A percentile compares a stretch with the other conserved stretches of the same genome.
phyloP scores from a whole-genome alignment of 2,329 filamentous ascomycete genomes.

The Leptographium wingfieldii region DNA sequence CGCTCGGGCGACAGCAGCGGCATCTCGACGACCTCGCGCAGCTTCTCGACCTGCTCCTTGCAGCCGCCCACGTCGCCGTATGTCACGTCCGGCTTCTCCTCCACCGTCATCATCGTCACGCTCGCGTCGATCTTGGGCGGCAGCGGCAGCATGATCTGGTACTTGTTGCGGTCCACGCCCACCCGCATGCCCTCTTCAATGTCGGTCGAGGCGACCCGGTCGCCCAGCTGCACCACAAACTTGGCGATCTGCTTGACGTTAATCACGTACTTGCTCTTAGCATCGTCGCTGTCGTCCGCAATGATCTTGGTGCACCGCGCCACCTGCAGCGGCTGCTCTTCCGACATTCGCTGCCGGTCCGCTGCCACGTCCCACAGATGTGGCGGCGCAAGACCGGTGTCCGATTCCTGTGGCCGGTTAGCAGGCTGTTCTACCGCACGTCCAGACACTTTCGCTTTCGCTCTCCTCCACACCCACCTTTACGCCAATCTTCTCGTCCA shows the following conservation, averaged over 20 bases:
- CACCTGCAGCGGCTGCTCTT: slow-evolving; percentile 95
- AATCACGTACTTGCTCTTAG: slow-evolving; percentile 99
- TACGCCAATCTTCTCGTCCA: slow-evolving; percentile 95
- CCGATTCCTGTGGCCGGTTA: slow-evolving; percentile 62
- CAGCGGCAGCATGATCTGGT: slow-evolving; percentile 91
- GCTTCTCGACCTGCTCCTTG: slow-evolving; percentile 99
- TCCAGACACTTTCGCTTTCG: not conserved
- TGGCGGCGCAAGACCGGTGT: slow-evolving; percentile 93
- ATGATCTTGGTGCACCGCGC: slow-evolving; percentile 99
- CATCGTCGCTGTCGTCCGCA: slow-evolving; percentile 83
- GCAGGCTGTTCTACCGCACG: slow-evolving; percentile 11
- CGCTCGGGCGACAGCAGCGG: slow-evolving; percentile 89
- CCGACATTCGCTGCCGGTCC: slow-evolving; percentile 94
- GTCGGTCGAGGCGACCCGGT: slow-evolving; percentile 93
- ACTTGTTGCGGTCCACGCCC: slow-evolving; percentile 96
- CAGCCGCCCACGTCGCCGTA: slow-evolving; percentile 98
- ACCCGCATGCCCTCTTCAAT: slow-evolving; percentile 99
- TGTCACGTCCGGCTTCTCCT: slow-evolving; percentile 98
- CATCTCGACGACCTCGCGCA: slow-evolving; percentile 98
- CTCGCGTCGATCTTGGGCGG: slow-evolving; percentile 98
- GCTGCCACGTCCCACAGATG: slow-evolving; percentile 98
- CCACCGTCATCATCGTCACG: slow-evolving; percentile 99
- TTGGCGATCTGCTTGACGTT: slow-evolving; percentile 99
- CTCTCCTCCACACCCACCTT: slow-evolving; percentile 38
- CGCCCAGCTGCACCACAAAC: slow-evolving; percentile 95